A percentile compares a stretch with the other conserved stretches of the same genome.
phyloP scores from a whole-genome alignment of 306 rosid species.

The Notholithocarpus densiflorus region DNA sequence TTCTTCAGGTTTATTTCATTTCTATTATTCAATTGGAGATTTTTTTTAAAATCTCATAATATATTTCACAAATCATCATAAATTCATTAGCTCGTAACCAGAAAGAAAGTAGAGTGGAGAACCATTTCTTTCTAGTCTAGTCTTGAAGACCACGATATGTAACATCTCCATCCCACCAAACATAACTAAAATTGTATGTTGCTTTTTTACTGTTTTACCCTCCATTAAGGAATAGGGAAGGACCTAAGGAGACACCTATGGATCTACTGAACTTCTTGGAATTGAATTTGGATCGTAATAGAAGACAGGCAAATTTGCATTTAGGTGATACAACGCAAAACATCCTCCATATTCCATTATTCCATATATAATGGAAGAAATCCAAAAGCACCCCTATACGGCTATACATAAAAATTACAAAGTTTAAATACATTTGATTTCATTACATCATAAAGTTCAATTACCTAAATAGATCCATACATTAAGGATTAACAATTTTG shows the following conservation, averaged over 20 bases:
- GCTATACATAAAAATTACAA: slow-evolving; percentile 12
- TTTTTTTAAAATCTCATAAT: too few relatives aligned
- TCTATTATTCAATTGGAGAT: too few relatives aligned
- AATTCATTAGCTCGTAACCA: too few relatives aligned
- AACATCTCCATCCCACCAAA: too few relatives aligned
- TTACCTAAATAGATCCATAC: slow-evolving; percentile 22
- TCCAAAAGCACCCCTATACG: slow-evolving; percentile 15
- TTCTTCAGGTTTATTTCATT: too few relatives aligned
- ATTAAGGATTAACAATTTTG: slow-evolving; percentile 20
- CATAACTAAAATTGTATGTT: too few relatives aligned
- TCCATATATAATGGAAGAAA: neutral
- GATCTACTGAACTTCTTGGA: neutral
- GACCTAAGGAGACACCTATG: neutral
- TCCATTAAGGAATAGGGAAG: too few relatives aligned
- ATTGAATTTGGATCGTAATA: neutral
- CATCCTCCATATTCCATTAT: neutral
- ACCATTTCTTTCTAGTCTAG: too few relatives aligned
- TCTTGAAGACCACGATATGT: too few relatives aligned
- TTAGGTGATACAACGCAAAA: neutral
- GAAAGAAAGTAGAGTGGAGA: too few relatives aligned
- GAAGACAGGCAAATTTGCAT: neutral
- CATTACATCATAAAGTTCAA: slow-evolving; percentile 32
- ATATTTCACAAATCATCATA: too few relatives aligned
- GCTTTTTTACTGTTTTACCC: too few relatives aligned
- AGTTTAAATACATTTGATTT: neutral